phyloP scores from a whole-genome alignment of 345 rosid species.

The Salix udensis region DNA sequence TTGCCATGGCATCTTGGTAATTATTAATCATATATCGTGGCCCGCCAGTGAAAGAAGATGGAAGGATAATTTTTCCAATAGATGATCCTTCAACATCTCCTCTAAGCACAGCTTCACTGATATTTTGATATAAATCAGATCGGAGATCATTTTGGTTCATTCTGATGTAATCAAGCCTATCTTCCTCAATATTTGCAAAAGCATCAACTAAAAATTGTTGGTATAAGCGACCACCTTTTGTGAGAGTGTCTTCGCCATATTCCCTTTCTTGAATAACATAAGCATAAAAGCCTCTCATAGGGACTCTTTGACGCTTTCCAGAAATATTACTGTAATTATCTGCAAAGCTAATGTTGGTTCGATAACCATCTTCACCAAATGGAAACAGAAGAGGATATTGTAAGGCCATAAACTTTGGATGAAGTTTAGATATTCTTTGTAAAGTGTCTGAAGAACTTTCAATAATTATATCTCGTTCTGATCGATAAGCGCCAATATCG shows the following conservation, averaged over 20 bases:
- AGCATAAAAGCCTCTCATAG: not conserved
- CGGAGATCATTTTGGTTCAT: not conserved
- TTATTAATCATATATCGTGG: not conserved
- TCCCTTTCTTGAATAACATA: not conserved
- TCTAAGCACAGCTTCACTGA: not conserved
- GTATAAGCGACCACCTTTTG: not conserved
- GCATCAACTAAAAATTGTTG: not conserved
- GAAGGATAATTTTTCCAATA: not conserved
- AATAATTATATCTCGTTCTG: not conserved
- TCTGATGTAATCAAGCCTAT: not conserved
- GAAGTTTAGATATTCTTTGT: not conserved
- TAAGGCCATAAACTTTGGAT: not conserved
- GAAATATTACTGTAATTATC: not conserved
- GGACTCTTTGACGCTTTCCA: not conserved
- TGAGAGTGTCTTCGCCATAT: accelerated
- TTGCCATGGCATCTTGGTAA: not conserved
- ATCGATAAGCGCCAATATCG: not conserved
- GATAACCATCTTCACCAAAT: not conserved
- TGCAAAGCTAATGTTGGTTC: not conserved
- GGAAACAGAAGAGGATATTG: not conserved
- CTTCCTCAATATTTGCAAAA: not conserved
- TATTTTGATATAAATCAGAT: not conserved
- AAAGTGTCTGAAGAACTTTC: too few relatives aligned
- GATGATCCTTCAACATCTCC: not conserved
- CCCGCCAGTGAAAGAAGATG: not conserved